Base-by-base conservation (phyloP, 768 basidiomycete species). In the Calocera viscosa region DNA sequence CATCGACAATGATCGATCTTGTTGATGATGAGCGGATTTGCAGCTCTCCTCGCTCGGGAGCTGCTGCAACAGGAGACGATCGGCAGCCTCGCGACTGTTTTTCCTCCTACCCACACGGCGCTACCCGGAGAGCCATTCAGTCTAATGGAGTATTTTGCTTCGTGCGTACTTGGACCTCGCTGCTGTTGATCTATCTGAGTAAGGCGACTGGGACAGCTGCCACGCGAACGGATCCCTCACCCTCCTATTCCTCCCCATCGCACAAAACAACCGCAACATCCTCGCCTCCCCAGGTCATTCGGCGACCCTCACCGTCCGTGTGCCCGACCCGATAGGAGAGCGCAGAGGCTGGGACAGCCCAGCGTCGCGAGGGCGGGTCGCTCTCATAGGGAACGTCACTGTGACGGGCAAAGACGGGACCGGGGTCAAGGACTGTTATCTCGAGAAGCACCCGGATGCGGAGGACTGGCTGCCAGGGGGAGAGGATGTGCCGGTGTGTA, bases 121-220 rank as follows among this genome's bases (percentile, higher is more conserved):
- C 65, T 41, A 14, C 19, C 72, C 81, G 82, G 76, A 11, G 75
- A 79, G 68, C 80, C 83, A 0, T 83, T 83, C 71, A 73, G 80
- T 2, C 74, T 84, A 63, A 82, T 82, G 71, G 83, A 83, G 72
- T 84, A 83, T 70, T 83, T 82, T 69, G 82, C 82, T 49, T 77
- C 76, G 74, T 77, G 67, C 22, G 28, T 53, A 0, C 53, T 38
- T 38, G 35, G 35, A 38, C 14, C 14, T 5, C 7, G 35, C 35
- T 5, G 5, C 14, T 14, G 35, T 16, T 33, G 34, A n/a, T n/a
- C 26, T 12, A n/a, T 65, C 14, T 19, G 2, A 19, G 30, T 34
- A 2, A 30, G 49, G 26, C 16, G 34, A 38, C 35, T 24, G 49
- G 19, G 68, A 22, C 70, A 83, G 82, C 71, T 83, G 82, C 72